Evolutionary conservation across 306 rosid species (phyloP), one percentile per base, ranked within the genome.

Genomic region (Malus asiatica): DNA sequence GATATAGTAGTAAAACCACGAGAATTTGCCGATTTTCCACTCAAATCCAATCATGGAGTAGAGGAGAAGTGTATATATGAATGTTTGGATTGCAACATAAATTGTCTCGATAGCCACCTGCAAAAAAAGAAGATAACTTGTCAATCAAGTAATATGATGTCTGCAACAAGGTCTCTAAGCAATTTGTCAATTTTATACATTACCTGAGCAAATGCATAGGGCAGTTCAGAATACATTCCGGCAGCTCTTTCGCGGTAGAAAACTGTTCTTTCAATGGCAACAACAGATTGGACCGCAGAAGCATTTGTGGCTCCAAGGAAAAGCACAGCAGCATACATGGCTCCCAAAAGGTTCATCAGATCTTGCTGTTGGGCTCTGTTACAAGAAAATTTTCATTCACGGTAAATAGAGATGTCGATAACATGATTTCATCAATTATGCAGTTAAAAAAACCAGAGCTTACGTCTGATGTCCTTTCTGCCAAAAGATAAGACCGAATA

Each of bases 221-320:
- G 86, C 22, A 86, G 40, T 32, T 79, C 68, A 8, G 89, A 86
- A 23, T 83, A 86, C 89, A 86, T 86, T 22, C 89, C 85, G 1
- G 89, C 89, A 2, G 89, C 84, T 75, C 79, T 77, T 67, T 86
- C 89, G 0, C 89, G 85, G 67, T 86, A 86, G 72, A 86, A 86
- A 71, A 80, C 81, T 8, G 87, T 77, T 77, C 89, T 74, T 62
- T 83, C 89, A 11, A 75, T 77, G 15, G 84, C 78, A 4, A 80
- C 85, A 33, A 86, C 63, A 11, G 89, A 13, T 74, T 83, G 89
- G 68, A 86, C 89, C 0, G 85, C 70, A 2, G 79, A 57, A 55
- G 83, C 66, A 58, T 86, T 86, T 48, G 48, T 52, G 57, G 81
- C 83, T 66, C 87, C 89, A 68, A 86, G 89, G 75, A 86, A 86